These are phyloP conservation scores for Pseudozyma thailandica DNA, from an alignment of 1,284 basidiomycete species.

Conservation along the genomic window DNA sequence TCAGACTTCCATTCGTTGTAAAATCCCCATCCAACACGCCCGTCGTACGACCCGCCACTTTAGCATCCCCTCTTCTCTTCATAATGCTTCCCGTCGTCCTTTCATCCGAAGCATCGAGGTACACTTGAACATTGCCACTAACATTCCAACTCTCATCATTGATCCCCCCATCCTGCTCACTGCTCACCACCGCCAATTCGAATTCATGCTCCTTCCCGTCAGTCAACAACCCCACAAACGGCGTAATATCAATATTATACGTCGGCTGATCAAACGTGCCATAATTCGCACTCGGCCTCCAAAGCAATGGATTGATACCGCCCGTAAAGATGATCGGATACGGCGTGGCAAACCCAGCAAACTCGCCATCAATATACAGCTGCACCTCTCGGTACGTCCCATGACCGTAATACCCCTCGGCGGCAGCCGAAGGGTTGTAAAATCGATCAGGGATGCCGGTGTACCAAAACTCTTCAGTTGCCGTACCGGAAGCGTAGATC, in stretches of 20 bases:
- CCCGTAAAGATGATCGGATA: conserved; percentile 83
- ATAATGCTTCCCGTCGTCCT: conserved; percentile 42
- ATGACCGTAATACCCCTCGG: conserved; percentile 68
- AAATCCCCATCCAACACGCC: conserved; percentile 22
- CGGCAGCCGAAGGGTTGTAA: conserved; percentile 71
- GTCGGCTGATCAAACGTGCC: conserved; percentile 81
- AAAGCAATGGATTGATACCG: conserved; percentile 78
- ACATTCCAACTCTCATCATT: conserved; percentile 78
- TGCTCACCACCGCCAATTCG: conserved; percentile 78
- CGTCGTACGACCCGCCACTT: conserved; percentile 14
- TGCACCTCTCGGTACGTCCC: conserved; percentile 81
- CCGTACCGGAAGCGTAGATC: conserved; percentile 48
- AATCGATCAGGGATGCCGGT: conserved; percentile 77
- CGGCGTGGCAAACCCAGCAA: conserved; percentile 81
- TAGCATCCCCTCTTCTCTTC: not conserved
- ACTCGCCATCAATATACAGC: conserved; percentile 77
- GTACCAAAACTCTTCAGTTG: conserved; percentile 72
- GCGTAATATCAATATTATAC: conserved; percentile 81
- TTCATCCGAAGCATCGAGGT: conserved; percentile 29
- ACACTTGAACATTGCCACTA: conserved; percentile 77
- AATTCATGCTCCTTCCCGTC: conserved; percentile 78
- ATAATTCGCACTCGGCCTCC: conserved; percentile 82
- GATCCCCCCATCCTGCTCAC: conserved; percentile 74
- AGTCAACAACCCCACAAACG: conserved; percentile 78
- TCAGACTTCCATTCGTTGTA: conserved; percentile 13